These are phyloP conservation scores for Fusarium nanum DNA, from an alignment of 2,329 filamentous ascomycete species.

Conservation along the genomic window DNA sequence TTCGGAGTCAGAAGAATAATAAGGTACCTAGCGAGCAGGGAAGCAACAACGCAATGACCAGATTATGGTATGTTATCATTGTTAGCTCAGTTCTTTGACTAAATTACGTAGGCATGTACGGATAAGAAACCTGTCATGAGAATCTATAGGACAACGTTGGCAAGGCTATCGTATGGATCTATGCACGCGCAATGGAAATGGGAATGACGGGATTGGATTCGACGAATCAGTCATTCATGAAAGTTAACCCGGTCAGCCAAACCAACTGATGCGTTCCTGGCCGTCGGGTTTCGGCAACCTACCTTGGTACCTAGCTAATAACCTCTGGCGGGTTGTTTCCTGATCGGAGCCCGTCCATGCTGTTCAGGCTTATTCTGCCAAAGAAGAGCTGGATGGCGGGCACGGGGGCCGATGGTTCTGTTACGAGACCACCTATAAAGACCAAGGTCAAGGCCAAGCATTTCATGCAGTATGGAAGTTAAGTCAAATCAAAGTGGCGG, in stretches of 20 bases:
- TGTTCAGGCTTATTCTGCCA: too few species aligned
- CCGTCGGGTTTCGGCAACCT: not conserved
- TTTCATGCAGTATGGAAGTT: constrained; percentile 17
- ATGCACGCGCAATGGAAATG: constrained; percentile 1
- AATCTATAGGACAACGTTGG: constrained; percentile 7
- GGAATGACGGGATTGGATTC: not conserved
- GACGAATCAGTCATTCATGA: constrained; percentile 18
- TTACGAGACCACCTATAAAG: not conserved
- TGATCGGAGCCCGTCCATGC: too few species aligned
- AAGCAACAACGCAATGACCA: not conserved
- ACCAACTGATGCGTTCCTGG: not conserved
- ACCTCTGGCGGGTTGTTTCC: too few species aligned
- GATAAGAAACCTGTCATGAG: constrained; percentile 2
- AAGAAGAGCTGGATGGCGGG: constrained; percentile 15
- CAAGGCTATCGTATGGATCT: constrained; percentile 5
- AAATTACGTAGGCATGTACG: not conserved
- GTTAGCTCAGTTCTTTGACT: not conserved
- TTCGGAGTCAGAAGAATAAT: not conserved
- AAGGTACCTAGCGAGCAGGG: not conserved
- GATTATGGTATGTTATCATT: not conserved
- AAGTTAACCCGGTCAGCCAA: not conserved
- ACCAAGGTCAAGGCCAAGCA: constrained; percentile 26
- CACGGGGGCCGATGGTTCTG: constrained; percentile 21
- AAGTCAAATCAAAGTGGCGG: constrained; percentile 33
- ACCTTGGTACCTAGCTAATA: not conserved